Evolutionary conservation across 768 basidiomycete genomes (phyloP).

Genomic region (Fomitopsis pulvina): DNA sequence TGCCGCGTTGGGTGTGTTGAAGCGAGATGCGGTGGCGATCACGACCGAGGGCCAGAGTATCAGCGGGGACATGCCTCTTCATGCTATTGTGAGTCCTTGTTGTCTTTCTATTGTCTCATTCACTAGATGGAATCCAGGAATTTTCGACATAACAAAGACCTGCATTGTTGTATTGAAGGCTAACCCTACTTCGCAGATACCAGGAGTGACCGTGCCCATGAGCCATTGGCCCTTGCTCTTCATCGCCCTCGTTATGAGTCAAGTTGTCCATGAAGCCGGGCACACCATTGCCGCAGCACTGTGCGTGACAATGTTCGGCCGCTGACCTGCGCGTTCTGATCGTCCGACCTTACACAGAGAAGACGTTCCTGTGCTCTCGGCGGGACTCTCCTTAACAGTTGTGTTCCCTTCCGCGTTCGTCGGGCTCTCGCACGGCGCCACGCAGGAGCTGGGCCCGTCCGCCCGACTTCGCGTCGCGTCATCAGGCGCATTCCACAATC

Average conservation of each 20-base stretch:
- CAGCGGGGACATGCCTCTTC: conserved; percentile 11
- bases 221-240: conserved; percentile 62
- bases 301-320: conserved; percentile 35
- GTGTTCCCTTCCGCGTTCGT: conserved; percentile 77
- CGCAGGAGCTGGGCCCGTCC: conserved; percentile 14
- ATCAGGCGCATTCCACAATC: conserved; percentile 76
- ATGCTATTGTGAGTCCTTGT: conserved; percentile 25
- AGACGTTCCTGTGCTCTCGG: conserved; percentile 50
- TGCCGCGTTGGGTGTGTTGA: conserved; percentile 16
- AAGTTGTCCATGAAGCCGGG: conserved; percentile 75
- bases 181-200: conserved; percentile 51
- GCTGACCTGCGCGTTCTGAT: not conserved
- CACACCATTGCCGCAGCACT: conserved; percentile 72
- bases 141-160: not conserved
- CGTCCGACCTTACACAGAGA: conserved; percentile 39
- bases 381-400: conserved; percentile 55
- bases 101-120: not conserved
- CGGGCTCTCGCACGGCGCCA: conserved; percentile 39
- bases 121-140: too few species aligned
- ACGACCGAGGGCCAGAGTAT: too few species aligned
- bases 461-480: conserved; percentile 57
- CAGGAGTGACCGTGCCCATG: conserved; percentile 77
- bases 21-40: too few species aligned
- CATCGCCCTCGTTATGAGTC: conserved; percentile 51
- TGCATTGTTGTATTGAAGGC: not conserved